These are phyloP conservation scores for Phylloporus rhodoxanthus DNA, from an alignment of 768 basidiomycete genomes.

Conservation along the genomic window DNA sequence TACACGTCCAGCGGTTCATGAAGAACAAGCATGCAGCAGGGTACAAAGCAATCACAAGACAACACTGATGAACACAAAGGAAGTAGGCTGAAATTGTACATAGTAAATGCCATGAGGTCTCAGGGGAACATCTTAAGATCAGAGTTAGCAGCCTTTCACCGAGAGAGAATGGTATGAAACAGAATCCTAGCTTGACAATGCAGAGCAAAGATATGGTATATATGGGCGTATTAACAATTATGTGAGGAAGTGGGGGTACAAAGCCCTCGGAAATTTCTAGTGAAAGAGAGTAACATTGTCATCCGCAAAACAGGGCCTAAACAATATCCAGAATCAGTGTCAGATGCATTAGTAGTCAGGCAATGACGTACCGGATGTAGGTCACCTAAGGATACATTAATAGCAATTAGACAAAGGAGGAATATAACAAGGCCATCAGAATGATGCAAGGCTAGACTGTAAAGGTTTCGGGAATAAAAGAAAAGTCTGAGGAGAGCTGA, in stretches of 20 bases:
- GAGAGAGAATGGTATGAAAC: background rate
- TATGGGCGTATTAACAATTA: slow-evolving; percentile 11
- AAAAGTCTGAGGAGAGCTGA: background rate
- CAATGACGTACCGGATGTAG: background rate
- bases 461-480: background rate
- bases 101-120: background rate
- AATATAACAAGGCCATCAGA: background rate
- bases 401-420: background rate
- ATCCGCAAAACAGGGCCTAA: background rate
- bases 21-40: background rate
- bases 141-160: background rate
- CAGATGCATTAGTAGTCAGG: background rate
- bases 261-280: background rate
- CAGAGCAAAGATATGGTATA: slow-evolving; percentile 7
- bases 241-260: background rate
- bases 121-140: no score
- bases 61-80: background rate
- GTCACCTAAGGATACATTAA: background rate
- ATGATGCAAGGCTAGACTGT: background rate
- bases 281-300: background rate
- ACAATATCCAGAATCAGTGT: slow-evolving; percentile 4
- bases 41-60: background rate
- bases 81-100: background rate
- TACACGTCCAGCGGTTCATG: background rate
- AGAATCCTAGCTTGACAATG: slow-evolving; percentile 1